Percentiles rank a stretch among this genome's conserved stretches.
These are phyloP conservation scores for Geoglossum cookeanum DNA, from an alignment of 2,329 filamentous ascomycete genomes.

Conservation along the genomic window DNA sequence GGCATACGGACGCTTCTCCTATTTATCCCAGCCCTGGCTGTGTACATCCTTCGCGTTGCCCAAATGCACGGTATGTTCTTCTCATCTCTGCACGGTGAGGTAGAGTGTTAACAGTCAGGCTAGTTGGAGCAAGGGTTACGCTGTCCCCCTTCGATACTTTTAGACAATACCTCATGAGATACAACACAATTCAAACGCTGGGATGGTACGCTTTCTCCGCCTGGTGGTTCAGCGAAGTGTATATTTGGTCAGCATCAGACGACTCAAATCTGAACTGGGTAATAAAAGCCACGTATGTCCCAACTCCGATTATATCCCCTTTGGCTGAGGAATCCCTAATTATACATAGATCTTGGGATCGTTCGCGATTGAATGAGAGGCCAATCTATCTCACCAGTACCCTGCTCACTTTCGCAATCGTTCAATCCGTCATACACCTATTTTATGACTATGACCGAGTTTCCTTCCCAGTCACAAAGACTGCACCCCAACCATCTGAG, in stretches of 20 bases:
- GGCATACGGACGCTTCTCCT: constrained; percentile 58
- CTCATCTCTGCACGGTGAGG: background rate
- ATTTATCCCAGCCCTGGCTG: constrained; percentile 53
- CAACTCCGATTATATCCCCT: background rate
- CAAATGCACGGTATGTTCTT: constrained; percentile 41
- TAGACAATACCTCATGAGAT: constrained; percentile 33
- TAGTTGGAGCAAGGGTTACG: constrained; percentile 37
- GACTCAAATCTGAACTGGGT: constrained; percentile 51
- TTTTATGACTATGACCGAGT: constrained; percentile 56
- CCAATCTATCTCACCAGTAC: constrained; percentile 62
- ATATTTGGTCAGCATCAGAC: constrained; percentile 49
- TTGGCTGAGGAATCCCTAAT: background rate
- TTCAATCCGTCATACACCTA: constrained; percentile 53
- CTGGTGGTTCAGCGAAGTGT: constrained; percentile 62
- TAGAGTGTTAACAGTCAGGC: background rate
- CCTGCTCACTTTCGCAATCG: constrained; percentile 45
- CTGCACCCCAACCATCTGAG: constrained; percentile 10
- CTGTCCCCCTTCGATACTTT: constrained; percentile 48
- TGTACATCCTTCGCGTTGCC: constrained; percentile 73
- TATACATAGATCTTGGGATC: constrained; percentile 33
- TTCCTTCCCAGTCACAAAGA: constrained; percentile 27
- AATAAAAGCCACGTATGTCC: constrained; percentile 42
- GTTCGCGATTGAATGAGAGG: constrained; percentile 66
- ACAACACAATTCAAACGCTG: constrained; percentile 48
- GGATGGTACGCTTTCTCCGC: constrained; percentile 63